Base-by-base conservation (phyloP, 306 rosid genomes). In the Begonia fuchsioides region DNA sequence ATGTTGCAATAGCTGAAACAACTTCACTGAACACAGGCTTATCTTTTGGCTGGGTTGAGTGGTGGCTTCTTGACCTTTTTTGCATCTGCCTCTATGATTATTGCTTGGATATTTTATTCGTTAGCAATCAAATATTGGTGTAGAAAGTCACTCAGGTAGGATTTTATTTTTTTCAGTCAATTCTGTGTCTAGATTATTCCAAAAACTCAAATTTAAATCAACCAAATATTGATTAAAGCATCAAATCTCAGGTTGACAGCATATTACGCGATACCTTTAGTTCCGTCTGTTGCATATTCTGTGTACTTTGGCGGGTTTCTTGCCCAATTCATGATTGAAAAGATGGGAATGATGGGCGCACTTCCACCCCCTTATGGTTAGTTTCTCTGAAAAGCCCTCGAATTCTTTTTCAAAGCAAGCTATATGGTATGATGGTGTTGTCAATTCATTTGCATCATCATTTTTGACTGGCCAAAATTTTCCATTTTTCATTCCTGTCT, bases 301-400 rank as follows among this genome's bases (percentile, higher is more conserved):
- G 94, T 82, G 55, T 92, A 85, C 73, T 92, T 85, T 64, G 94
- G 94, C 55, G 98, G 87, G 52, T 75, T 85, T 70, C 77, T 92
- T 69, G 43, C 70, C 56, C 94, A 85, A 70, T 92, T 92, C 72
- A 20, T 82, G 56, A 72, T 85, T 13, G 98, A 92, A 79, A 85
- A 82, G 86, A 79, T 77, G 92, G 98, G 98, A 55, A 92, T 92
- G 98, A 82, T 85, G n/a, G n/a, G n/a, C n/a, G n/a, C n/a, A n/a
- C n/a, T n/a, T n/a, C n/a, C n/a, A n/a, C n/a, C n/a, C n/a, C n/a
- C n/a, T n/a, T n/a, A n/a, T n/a, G n/a, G 98, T 92, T 47, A 73
- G 92, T 70, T 53, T 60, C 61, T 17, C 38, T 41, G 17, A 56
- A 64, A 45, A 38, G 1, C 35, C 8, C 8, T 26, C 35, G 39